These are phyloP conservation scores for Madurella fahalii DNA, from an alignment of 2,329 filamentous ascomycete species.

Conservation along the genomic window DNA sequence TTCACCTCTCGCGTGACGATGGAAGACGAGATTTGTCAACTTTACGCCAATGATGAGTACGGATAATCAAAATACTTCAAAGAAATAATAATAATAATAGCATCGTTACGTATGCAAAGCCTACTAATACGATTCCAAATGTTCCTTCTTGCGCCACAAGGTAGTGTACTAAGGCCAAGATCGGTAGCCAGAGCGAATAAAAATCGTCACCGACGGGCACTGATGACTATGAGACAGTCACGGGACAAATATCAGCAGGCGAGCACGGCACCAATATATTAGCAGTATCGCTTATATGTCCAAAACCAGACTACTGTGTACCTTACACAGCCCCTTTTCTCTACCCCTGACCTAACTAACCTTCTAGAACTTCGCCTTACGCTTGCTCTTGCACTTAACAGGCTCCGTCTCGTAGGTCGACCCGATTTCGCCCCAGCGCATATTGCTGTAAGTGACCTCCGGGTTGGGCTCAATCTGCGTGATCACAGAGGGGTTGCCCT, in stretches of 20 bases:
- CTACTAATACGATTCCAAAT: no score
- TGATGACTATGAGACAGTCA: no score
- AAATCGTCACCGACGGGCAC: no score
- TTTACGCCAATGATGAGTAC: no score
- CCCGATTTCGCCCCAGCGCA: constrained; percentile 48
- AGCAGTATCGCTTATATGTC: not conserved
- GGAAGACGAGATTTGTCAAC: no score
- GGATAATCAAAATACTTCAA: no score
- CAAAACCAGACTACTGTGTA: not conserved
- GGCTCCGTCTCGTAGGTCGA: constrained; percentile 38
- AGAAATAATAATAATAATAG: no score
- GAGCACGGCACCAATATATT: not conserved
- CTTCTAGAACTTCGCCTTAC: not conserved
- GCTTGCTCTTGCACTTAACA: constrained; percentile 3
- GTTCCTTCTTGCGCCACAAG: no score
- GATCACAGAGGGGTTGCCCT: constrained; percentile 49
- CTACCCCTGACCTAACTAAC: not conserved
- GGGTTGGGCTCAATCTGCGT: constrained; percentile 41
- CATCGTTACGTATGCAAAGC: no score
- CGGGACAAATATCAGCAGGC: not conserved
- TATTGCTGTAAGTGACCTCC: constrained; percentile 51
- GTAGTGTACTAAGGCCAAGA: no score
- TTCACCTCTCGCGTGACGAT: no score
- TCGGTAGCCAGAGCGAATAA: no score
- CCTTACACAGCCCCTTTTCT: not conserved